Conservation (phyloP, 2,329 filamentous ascomycete species). For the Fusarium concolor region DNA sequence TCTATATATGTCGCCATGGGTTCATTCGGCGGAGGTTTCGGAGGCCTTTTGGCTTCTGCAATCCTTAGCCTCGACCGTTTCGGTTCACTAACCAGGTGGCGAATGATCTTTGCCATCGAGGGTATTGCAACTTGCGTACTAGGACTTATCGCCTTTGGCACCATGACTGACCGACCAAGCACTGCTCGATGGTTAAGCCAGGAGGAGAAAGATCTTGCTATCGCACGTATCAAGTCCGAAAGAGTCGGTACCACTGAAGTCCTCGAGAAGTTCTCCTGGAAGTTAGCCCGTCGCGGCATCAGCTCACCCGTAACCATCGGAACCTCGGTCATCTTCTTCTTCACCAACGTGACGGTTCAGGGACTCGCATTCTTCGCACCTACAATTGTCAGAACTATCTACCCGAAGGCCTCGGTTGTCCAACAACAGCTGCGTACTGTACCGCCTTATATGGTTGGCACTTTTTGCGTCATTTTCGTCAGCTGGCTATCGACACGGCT, state of each 20-base stretch:
- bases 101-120: slow-evolving; percentile 68
- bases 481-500: slow-evolving; percentile 54
- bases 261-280: slow-evolving; percentile 23
- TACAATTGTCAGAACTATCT: slow-evolving; percentile 72
- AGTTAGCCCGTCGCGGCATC: slow-evolving; percentile 15
- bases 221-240: slow-evolving; percentile 68
- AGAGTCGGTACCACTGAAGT: slow-evolving; percentile 68
- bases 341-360: slow-evolving; percentile 74
- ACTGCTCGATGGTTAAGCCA: slow-evolving; percentile 71
- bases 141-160: slow-evolving; percentile 50
- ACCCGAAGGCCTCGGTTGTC: slow-evolving; percentile 64
- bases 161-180: slow-evolving; percentile 72
- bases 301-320: slow-evolving; percentile 61
- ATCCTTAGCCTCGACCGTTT: slow-evolving; percentile 6
- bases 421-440: slow-evolving; percentile 65
- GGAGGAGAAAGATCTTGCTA: slow-evolving; percentile 71
- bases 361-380: slow-evolving; percentile 73
- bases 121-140: slow-evolving; percentile 51
- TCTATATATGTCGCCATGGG: slow-evolving; percentile 28
- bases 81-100: slow-evolving; percentile 6
- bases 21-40: slow-evolving; percentile 13
- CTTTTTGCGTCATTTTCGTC: slow-evolving; percentile 59
- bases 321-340: slow-evolving; percentile 67
- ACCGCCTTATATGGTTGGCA: slow-evolving; percentile 65
- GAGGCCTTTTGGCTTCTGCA: slow-evolving; percentile 11